Evolutionary conservation across 1,284 basidiomycete species (phyloP).

Genomic region (Ganoderma boninense): DNA sequence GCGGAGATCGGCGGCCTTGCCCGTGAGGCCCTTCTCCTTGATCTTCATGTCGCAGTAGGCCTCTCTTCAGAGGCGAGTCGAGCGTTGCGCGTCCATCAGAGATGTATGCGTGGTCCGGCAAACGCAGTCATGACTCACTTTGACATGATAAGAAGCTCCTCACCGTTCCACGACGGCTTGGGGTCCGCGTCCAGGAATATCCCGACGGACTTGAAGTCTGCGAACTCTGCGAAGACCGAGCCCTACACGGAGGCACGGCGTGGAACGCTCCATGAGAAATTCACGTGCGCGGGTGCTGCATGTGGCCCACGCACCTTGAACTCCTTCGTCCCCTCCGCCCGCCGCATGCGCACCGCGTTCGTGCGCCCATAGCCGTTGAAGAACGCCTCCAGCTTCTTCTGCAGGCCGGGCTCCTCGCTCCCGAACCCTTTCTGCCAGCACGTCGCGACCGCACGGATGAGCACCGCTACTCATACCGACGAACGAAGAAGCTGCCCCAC

Average conservation of each 20-base stretch:
- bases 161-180: constrained; percentile 80
- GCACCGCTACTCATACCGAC: no score
- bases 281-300: background rate
- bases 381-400: constrained; percentile 84
- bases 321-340: constrained; percentile 72
- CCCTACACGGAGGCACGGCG: constrained; percentile 56
- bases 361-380: constrained; percentile 86
- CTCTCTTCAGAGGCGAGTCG: constrained; percentile 63
- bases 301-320: constrained; percentile 73
- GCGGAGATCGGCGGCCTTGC: constrained; percentile 66
- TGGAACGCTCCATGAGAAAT: constrained; percentile 1
- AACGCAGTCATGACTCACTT: constrained; percentile 61
- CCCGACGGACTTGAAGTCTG: constrained; percentile 74
- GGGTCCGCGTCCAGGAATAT: constrained; percentile 84
- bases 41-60: constrained; percentile 98
- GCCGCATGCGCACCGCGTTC: constrained; percentile 89
- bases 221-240: constrained; percentile 94
- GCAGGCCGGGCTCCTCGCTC: constrained; percentile 75
- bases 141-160: constrained; percentile 85
- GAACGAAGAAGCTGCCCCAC: constrained; percentile 45
- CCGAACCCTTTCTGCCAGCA: constrained; percentile 86
- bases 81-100: background rate
- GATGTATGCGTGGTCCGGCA: background rate
- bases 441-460: background rate
- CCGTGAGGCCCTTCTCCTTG: constrained; percentile 90